phyloP scores from a whole-genome alignment of 2,329 filamentous ascomycete genomes.

The Sporothrix phasma region DNA sequence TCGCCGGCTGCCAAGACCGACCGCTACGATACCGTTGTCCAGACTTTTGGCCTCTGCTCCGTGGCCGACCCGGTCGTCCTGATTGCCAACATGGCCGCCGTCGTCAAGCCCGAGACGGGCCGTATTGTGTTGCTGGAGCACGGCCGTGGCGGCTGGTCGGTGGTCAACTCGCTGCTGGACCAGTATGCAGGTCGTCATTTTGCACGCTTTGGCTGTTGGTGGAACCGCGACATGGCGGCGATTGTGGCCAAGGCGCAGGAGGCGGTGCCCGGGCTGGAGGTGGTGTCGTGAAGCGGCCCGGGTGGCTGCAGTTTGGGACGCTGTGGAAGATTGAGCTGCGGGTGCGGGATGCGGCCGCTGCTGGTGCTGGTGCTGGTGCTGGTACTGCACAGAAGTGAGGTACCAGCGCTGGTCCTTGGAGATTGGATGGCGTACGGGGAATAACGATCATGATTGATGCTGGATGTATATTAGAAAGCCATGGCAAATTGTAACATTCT shows the following conservation, averaged over 20 bases:
- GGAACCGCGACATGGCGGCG: conserved; percentile 52
- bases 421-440: too few species aligned
- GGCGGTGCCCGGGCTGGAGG: conserved; percentile 43
- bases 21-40: conserved; percentile 53
- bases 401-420: not conserved
- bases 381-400: not conserved
- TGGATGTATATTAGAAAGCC: too few species aligned
- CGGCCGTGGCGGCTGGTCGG: conserved; percentile 44
- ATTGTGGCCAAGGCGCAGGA: conserved; percentile 42
- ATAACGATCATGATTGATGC: not conserved
- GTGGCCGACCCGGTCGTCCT: conserved; percentile 47
- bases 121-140: conserved; percentile 54
- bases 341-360: conserved; percentile 26
- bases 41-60: conserved; percentile 56
- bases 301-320: conserved; percentile 45
- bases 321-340: conserved; percentile 49
- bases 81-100: conserved; percentile 42
- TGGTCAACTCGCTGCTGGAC: conserved; percentile 49
- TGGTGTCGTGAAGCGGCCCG: conserved; percentile 45
- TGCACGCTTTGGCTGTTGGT: conserved; percentile 55
- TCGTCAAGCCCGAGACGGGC: conserved; percentile 44
- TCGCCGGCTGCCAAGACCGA: not conserved
- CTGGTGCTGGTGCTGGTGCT: too few species aligned
- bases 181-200: conserved; percentile 46
- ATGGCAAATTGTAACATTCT: too few species aligned